Conservation (phyloP, 1,139 yeast genomes). For the Candida tropicalis region DNA sequence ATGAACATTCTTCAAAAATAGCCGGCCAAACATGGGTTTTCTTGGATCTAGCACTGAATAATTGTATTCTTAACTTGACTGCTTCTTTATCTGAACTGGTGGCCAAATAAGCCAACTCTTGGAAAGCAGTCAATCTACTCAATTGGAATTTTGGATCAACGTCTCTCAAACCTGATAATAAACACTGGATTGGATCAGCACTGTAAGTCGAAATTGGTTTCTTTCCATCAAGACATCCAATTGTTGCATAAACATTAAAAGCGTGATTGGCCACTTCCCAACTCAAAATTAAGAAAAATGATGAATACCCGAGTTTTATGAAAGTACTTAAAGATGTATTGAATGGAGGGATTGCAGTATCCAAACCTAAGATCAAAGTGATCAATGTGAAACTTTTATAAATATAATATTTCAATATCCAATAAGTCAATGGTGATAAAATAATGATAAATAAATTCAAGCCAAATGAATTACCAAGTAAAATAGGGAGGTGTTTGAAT, state of each 20-base stretch:
- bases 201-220: constrained; percentile 69
- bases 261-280: constrained; percentile 70
- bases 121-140: constrained; percentile 70
- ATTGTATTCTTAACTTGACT: constrained; percentile 48
- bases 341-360: constrained; percentile 31
- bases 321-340: constrained; percentile 41
- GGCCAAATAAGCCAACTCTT: constrained; percentile 67
- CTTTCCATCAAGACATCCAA: constrained; percentile 81
- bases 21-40: constrained; percentile 57
- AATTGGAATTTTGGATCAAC: constrained; percentile 50
- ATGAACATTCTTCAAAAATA: constrained; percentile 60
- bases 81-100: constrained; percentile 49
- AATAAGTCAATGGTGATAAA: constrained; percentile 51
- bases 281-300: constrained; percentile 42
- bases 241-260: constrained; percentile 72
- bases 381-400: constrained; percentile 40
- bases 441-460: constrained; percentile 33
- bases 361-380: constrained; percentile 36
- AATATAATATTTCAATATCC: constrained; percentile 42
- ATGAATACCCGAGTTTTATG: constrained; percentile 35
- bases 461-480: constrained; percentile 39
- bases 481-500: constrained; percentile 29
- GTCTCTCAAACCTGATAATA: constrained; percentile 69
- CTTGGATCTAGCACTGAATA: constrained; percentile 54
- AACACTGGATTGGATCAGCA: constrained; percentile 71